A percentile compares a stretch with the other conserved stretches of the same genome.
phyloP scores from a whole-genome alignment of 2,329 filamentous ascomycete genomes.

The Elsinoe perseae region DNA sequence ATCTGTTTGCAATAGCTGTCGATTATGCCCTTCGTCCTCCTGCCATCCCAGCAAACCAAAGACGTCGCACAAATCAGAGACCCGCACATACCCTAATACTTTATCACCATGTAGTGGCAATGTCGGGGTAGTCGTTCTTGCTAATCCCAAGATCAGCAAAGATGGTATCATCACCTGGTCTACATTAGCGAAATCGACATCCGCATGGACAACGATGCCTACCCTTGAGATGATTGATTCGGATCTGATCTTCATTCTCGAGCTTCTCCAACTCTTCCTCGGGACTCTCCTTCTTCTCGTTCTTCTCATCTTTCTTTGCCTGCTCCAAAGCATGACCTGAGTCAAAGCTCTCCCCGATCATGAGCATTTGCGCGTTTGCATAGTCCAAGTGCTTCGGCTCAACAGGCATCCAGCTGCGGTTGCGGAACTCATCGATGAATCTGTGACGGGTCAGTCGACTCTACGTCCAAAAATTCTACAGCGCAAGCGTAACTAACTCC shows the following conservation, averaged over 20 bases:
- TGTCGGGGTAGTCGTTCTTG: constrained; percentile 56
- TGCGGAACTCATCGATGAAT: constrained; percentile 62
- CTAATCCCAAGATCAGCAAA: constrained; percentile 54
- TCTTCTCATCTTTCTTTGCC: constrained; percentile 49
- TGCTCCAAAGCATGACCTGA: constrained; percentile 52
- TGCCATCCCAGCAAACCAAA: neutral
- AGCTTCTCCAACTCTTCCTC: constrained; percentile 66
- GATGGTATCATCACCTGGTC: constrained; percentile 48
- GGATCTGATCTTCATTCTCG: constrained; percentile 64
- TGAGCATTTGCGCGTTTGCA: constrained; percentile 64
- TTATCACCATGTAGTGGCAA: constrained; percentile 53
- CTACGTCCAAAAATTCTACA: neutral
- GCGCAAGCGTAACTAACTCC: constrained; percentile 41
- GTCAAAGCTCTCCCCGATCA: constrained; percentile 62
- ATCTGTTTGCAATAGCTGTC: neutral
- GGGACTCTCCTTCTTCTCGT: constrained; percentile 52
- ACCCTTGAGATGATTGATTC: constrained; percentile 55
- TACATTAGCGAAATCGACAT: constrained; percentile 13
- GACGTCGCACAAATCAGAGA: neutral
- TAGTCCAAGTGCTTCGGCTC: constrained; percentile 68
- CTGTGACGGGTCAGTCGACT: neutral
- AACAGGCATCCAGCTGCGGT: constrained; percentile 65
- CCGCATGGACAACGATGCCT: constrained; percentile 19
- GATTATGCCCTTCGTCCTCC: neutral
- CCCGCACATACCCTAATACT: neutral